Percentiles rank a stretch among this genome's conserved stretches.
Conservation (phyloP, 371 early-diverging fungal genomes). For the Mortierella sp. region DNA sequence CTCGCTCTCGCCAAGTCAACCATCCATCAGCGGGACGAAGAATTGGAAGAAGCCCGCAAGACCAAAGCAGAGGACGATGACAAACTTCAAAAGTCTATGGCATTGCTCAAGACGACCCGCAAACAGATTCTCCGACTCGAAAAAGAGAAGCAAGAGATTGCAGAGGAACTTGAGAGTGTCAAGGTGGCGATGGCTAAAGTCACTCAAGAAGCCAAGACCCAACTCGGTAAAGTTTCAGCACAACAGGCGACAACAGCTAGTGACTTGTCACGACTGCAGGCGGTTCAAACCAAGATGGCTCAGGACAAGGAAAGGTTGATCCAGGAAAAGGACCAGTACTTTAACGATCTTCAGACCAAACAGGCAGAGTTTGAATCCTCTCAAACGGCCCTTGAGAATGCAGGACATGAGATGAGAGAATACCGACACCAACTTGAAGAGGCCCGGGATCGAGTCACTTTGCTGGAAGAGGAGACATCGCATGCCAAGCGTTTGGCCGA, state of each 20-base stretch:
- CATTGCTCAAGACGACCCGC: constrained; percentile 62
- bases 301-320: constrained; percentile 58
- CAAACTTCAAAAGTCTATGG: constrained; percentile 63
- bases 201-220: constrained; percentile 43
- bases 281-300: constrained; percentile 51
- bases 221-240: constrained; percentile 26
- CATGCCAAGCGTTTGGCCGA: constrained; percentile 51
- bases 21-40: constrained; percentile 66
- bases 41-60: constrained; percentile 60
- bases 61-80: constrained; percentile 62
- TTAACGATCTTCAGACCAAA: constrained; percentile 72
- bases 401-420: constrained; percentile 65
- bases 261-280: constrained; percentile 41
- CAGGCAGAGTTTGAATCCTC: constrained; percentile 79
- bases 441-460: constrained; percentile 60
- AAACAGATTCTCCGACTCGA: constrained; percentile 67
- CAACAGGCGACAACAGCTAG: constrained; percentile 41
- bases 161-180: constrained; percentile 58
- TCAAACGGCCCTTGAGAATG: constrained; percentile 67
- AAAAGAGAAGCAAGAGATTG: constrained; percentile 66
- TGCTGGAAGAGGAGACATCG: constrained; percentile 62
- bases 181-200: constrained; percentile 39
- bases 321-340: constrained; percentile 66
- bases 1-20: constrained; percentile 62
- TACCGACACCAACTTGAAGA: constrained; percentile 62